Evolutionary conservation across 2,329 filamentous ascomycete genomes (phyloP).

Genomic region (Cryphonectria japonica): DNA sequence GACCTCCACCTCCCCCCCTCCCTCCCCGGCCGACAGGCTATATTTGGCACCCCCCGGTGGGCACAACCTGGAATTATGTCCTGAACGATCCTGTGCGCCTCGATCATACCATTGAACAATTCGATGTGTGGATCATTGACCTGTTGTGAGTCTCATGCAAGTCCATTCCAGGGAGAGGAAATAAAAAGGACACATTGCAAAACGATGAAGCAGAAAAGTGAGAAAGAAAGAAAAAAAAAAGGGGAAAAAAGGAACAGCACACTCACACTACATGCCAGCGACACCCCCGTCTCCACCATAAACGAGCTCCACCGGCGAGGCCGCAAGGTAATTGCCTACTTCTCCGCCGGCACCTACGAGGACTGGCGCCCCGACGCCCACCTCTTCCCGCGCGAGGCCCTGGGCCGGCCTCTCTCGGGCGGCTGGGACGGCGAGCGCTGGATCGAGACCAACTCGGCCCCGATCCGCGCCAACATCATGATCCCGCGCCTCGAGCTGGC

Average conservation of each 20-base stretch:
- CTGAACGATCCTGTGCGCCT: slow-evolving; percentile 25
- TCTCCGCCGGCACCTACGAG: slow-evolving; percentile 64
- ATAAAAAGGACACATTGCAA: neutral
- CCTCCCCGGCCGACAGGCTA: slow-evolving; percentile 25
- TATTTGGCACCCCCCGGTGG: slow-evolving; percentile 24
- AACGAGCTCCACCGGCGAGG: slow-evolving; percentile 48
- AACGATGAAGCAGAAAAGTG: no score
- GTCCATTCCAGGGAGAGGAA: no score
- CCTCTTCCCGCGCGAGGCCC: slow-evolving; percentile 50
- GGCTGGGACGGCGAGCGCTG: slow-evolving; percentile 63
- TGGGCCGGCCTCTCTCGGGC: slow-evolving; percentile 50
- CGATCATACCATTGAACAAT: slow-evolving; percentile 23
- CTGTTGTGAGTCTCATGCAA: slow-evolving; percentile 14
- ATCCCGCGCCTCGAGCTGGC: slow-evolving; percentile 53
- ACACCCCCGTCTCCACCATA: slow-evolving; percentile 39
- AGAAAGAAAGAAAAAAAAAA: neutral
- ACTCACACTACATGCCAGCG: neutral
- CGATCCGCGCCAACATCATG: slow-evolving; percentile 58
- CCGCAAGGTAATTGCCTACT: slow-evolving; percentile 65
- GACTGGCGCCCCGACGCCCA: slow-evolving; percentile 53
- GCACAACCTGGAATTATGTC: slow-evolving; percentile 28
- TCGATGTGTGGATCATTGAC: slow-evolving; percentile 27
- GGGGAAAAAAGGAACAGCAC: neutral
- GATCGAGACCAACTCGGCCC: slow-evolving; percentile 53
- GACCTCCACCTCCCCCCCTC: slow-evolving; percentile 18